Evolutionary conservation across 495 filamentous ascomycete species (phyloP).

Genomic region (Monascus purpureus): DNA sequence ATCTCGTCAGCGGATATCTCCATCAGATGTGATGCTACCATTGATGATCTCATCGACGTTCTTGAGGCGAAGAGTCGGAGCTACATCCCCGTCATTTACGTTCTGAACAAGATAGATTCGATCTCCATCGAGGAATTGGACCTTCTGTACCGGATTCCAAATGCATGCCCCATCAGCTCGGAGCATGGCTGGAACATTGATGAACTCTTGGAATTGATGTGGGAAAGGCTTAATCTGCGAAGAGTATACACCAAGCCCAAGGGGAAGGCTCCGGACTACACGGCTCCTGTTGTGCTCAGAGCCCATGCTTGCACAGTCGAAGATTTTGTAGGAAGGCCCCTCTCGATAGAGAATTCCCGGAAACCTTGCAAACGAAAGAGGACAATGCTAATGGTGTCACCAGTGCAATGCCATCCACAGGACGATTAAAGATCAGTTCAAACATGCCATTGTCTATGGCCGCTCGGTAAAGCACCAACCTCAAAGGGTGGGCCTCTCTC

Average conservation of each 20-base stretch:
- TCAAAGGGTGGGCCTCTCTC: constrained; percentile 80
- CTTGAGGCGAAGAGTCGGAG: constrained; percentile 88
- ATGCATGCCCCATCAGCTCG: constrained; percentile 90
- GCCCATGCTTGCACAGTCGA: constrained; percentile 76
- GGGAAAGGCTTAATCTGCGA: constrained; percentile 85
- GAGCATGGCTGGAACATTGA: constrained; percentile 99
- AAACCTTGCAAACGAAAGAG: constrained; percentile 25
- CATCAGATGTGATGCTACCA: constrained; percentile 88
- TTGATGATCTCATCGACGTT: constrained; percentile 88
- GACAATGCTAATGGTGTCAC: constrained; percentile 11
- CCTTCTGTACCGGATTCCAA: constrained; percentile 88
- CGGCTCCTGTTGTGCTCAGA: constrained; percentile 76
- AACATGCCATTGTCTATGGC: constrained; percentile 87
- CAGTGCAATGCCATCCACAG: constrained; percentile 96
- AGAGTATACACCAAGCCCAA: constrained; percentile 98
- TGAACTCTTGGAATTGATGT: constrained; percentile 94
- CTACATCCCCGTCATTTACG: constrained; percentile 97
- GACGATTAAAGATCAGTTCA: constrained; percentile 92
- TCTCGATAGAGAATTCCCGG: no score
- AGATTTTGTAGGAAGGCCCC: constrained; percentile 97
- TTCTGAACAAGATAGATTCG: constrained; percentile 96
- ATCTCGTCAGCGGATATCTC: constrained; percentile 96
- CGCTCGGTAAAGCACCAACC: constrained; percentile 98
- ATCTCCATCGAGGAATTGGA: constrained; percentile 97
- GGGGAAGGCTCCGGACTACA: constrained; percentile 87